Base-by-base conservation (phyloP, 768 basidiomycete species). In the Pholiota molesta region DNA sequence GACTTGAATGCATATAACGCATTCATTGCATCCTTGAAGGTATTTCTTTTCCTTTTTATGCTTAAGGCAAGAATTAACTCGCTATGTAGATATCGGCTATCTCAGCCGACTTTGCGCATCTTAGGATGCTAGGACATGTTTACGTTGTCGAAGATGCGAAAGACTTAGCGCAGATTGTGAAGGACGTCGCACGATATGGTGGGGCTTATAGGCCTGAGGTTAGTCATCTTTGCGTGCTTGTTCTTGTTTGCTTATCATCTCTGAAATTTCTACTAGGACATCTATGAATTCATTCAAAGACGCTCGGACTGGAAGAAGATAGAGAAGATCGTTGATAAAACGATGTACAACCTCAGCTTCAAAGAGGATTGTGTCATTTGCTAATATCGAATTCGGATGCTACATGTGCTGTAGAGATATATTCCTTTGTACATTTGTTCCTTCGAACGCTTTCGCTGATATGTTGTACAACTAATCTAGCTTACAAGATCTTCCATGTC, bases 221-320 rank as follows among this genome's bases (percentile, higher is more conserved):
- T 59, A 62, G 77, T 62, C 11, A 52, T 55, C 19, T 59, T 35
- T 28, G 23, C 19, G 61, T 45, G 33, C 52, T 26, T 31, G 26
- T n/a, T 51, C n/a, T n/a, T n/a, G n/a, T n/a, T 28, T 29, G 16
- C 62, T n/a, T 59, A 35, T 52, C 19, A 19, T 21, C 40, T 35
- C 35, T 35, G 21, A n/a, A 4, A 19, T 5, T 37, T n/a, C 40
- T 37, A 52, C 11, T 61, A 90, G 86, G 97, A 98, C 71, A 83
- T 98, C 55, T 98, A 98, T 72, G 97, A 99, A 74, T 97, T 98
- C 69, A 92, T 98, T 69, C 94, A 95, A 71, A 81, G 96, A 21
- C 83, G 96, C 35, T 91, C 93, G 7, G 97, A 99, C 73, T 99
- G 97, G 97, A 97, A 97, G 78, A 96, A 93, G 79, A 99, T 99